These are phyloP conservation scores for Coemansia sp. DNA, from an alignment of 192 early-diverging fungal species.

Conservation along the genomic window DNA sequence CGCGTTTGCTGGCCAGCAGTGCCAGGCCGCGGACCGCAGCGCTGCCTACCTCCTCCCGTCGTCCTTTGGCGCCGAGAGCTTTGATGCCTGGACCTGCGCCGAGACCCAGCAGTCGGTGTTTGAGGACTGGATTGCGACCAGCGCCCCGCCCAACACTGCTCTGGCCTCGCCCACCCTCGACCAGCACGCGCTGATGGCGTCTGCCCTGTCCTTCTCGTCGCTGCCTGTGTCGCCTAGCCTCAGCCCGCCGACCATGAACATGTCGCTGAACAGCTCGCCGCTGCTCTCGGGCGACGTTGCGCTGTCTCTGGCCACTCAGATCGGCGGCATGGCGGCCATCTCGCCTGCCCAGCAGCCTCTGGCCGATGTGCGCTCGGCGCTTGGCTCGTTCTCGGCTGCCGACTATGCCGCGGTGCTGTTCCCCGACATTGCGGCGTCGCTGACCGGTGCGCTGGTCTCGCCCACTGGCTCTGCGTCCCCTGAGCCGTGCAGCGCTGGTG, in stretches of 20 bases:
- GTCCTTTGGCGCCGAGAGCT: slow-evolving; percentile 40
- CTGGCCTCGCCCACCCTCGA: slow-evolving; percentile 28
- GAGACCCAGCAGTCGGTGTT: slow-evolving; percentile 47
- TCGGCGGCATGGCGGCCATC: no score
- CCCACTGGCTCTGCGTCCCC: background rate
- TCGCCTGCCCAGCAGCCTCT: background rate
- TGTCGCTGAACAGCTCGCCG: slow-evolving; percentile 36
- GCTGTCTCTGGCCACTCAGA: slow-evolving; percentile 38
- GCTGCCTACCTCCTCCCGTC: slow-evolving; percentile 41
- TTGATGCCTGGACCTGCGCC: slow-evolving; percentile 43
- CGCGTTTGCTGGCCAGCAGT: slow-evolving; percentile 27
- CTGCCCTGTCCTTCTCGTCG: slow-evolving; percentile 9
- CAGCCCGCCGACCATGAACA: slow-evolving; percentile 19
- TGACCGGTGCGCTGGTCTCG: slow-evolving; percentile 16
- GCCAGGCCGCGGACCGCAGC: slow-evolving; percentile 28
- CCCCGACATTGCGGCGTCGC: slow-evolving; percentile 26
- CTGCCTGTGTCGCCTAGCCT: slow-evolving; percentile 13
- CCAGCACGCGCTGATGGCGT: slow-evolving; percentile 20
- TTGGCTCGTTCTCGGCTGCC: slow-evolving; percentile 18
- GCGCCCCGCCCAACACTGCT: slow-evolving; percentile 36
- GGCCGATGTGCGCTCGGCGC: slow-evolving; percentile 6
- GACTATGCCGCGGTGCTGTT: slow-evolving; percentile 47
- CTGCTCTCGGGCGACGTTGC: slow-evolving; percentile 29
- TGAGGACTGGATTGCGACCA: slow-evolving; percentile 41
- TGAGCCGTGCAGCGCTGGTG: slow-evolving; percentile 7